Conservation (phyloP, 495 filamentous ascomycete species). For the Aspergillus cristatus region DNA sequence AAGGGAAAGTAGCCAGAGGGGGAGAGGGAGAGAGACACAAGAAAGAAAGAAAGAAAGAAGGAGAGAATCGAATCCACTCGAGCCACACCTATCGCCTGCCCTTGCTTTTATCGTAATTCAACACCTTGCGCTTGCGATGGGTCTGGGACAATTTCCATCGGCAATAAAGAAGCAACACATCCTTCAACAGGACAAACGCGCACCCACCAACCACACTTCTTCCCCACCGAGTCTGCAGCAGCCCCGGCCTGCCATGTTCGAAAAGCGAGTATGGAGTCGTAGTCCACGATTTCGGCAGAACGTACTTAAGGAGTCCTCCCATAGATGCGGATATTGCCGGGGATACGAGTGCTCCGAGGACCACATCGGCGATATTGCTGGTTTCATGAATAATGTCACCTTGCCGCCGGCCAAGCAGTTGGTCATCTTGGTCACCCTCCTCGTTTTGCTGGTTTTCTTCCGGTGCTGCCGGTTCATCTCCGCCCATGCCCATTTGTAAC, state of each 20-base stretch:
- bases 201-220: slow-evolving; percentile 73
- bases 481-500: slow-evolving; percentile 31
- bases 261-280: slow-evolving; percentile 35
- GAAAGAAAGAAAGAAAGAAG: background rate
- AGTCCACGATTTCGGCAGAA: slow-evolving; percentile 56
- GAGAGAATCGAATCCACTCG: background rate
- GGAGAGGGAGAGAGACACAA: background rate
- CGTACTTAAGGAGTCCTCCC: slow-evolving; percentile 56
- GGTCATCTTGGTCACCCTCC: slow-evolving; percentile 19
- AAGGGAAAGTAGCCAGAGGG: background rate
- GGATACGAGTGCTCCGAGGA: slow-evolving; percentile 56
- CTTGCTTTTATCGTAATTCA: slow-evolving; percentile 51
- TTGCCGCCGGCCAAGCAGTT: slow-evolving; percentile 25
- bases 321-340: slow-evolving; percentile 53
- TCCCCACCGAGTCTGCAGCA: slow-evolving; percentile 69
- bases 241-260: slow-evolving; percentile 38
- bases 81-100: slow-evolving; percentile 12
- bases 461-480: no score
- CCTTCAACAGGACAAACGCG: slow-evolving; percentile 67
- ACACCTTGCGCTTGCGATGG: slow-evolving; percentile 54
- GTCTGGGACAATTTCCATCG: slow-evolving; percentile 65
- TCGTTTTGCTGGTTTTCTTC: slow-evolving; percentile 16
- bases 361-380: slow-evolving; percentile 42
- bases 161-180: slow-evolving; percentile 64
- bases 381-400: slow-evolving; percentile 44